A percentile compares a stretch with the other conserved stretches of the same genome.
These are phyloP conservation scores for Taxillus chinensis DNA, from an alignment of 164 flowering plant genomes.

Conservation along the genomic window DNA sequence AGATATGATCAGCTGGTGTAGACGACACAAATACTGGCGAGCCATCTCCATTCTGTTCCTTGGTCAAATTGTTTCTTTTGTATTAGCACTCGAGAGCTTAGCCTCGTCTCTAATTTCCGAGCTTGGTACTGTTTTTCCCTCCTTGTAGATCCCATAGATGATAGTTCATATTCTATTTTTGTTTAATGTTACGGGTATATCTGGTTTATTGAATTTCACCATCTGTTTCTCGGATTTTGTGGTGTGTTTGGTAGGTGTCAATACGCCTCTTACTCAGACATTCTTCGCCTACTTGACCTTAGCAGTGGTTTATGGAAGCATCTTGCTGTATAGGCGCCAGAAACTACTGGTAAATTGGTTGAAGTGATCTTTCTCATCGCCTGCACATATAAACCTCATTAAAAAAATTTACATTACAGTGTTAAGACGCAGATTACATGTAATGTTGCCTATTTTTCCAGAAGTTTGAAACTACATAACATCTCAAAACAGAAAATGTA, in stretches of 20 bases:
- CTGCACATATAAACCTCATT: not conserved
- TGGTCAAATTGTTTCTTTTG: constrained; percentile 51
- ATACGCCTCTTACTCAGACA: constrained; percentile 63
- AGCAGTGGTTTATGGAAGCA: constrained; percentile 55
- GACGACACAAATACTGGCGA: constrained; percentile 12
- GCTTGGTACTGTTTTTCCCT: constrained; percentile 23
- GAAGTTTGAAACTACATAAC: not conserved
- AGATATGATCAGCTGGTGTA: constrained; percentile 16
- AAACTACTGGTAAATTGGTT: constrained; percentile 30
- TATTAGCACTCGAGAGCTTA: constrained; percentile 34
- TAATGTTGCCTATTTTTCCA: no score
- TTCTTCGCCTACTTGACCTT: constrained; percentile 37
- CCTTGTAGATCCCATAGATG: not conserved
- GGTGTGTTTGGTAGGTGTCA: constrained; percentile 34
- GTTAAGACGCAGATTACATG: not conserved
- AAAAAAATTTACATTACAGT: not conserved
- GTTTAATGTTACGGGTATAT: not conserved
- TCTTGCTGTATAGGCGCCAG: constrained; percentile 43
- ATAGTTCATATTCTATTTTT: not conserved
- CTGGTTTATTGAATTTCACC: not conserved
- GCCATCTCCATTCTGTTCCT: constrained; percentile 21
- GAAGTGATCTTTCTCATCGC: no score
- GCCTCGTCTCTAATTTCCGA: constrained; percentile 42
- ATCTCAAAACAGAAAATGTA: not conserved
- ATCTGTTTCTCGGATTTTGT: not conserved